A percentile compares a stretch with the other conserved stretches of the same genome.
Conservation (phyloP, 805 yeast species). For the Metschnikowia arizonensis region DNA sequence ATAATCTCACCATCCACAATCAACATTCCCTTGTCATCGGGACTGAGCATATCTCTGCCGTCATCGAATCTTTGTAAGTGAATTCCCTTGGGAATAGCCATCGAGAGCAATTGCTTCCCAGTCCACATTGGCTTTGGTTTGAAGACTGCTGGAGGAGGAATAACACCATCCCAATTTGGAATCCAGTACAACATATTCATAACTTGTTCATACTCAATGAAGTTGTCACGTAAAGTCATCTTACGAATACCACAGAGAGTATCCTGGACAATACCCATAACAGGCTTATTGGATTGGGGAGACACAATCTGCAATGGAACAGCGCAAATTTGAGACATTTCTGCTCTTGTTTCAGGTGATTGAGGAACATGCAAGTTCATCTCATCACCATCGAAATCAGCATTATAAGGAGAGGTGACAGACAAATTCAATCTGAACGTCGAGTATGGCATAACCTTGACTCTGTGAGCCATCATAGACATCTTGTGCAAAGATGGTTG, state of each 20-base stretch:
- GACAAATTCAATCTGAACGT: conserved; percentile 95
- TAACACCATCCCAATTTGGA: conserved; percentile 97
- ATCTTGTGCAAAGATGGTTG: conserved; percentile 98
- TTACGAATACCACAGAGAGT: conserved; percentile 96
- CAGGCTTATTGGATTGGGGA: conserved; percentile 98
- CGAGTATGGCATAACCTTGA: conserved; percentile 97
- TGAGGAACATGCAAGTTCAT: conserved; percentile 99
- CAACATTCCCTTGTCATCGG: conserved; percentile 93
- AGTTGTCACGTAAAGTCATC: conserved; percentile 86
- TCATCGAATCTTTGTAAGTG: conserved; percentile 93
- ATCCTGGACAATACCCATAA: conserved; percentile 99
- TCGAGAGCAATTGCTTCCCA: conserved; percentile 89
- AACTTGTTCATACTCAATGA: conserved; percentile 87
- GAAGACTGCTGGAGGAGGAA: conserved; percentile 90
- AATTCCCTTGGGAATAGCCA: conserved; percentile 94
- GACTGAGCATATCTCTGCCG: conserved; percentile 73
- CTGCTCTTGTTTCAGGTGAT: conserved; percentile 96
- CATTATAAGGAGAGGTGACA: conserved; percentile 98
- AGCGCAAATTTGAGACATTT: conserved; percentile 88
- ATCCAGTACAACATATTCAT: conserved; percentile 97
- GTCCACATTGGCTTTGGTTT: conserved; percentile 97
- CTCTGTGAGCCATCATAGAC: conserved; percentile 99
- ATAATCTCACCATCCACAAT: conserved; percentile 93
- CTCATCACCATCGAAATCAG: conserved; percentile 99
- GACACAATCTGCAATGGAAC: conserved; percentile 97